Percentiles rank a stretch among this genome's conserved stretches.
phyloP scores from a whole-genome alignment of 768 basidiomycete genomes.

The Termitomyces sp. region DNA sequence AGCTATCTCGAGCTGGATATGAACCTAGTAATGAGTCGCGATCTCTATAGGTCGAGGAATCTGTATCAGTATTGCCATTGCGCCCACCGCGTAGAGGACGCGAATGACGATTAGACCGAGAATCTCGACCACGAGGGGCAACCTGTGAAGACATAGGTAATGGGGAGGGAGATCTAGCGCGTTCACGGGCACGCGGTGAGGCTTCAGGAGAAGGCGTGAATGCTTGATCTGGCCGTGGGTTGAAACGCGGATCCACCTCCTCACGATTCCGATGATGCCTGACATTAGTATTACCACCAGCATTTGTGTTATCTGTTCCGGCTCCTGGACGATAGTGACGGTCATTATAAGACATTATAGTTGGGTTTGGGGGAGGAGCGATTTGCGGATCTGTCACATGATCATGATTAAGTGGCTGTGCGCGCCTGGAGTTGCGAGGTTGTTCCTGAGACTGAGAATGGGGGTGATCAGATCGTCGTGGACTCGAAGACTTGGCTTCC shows the following conservation, averaged over 20 bases:
- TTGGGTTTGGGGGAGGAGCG: conserved; percentile 11
- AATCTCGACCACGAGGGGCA: conserved; percentile 21
- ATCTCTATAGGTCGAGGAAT: conserved; percentile 23
- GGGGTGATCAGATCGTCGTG: conserved; percentile 28
- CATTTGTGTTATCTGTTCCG: conserved; percentile 17
- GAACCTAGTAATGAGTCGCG: conserved; percentile 15
- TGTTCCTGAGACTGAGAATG: conserved; percentile 24
- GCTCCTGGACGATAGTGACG: conserved; percentile 60
- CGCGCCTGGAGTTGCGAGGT: conserved; percentile 17
- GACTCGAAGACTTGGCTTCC: conserved; percentile 18
- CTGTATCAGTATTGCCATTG: conserved; percentile 26
- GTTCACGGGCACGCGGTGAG: conserved; percentile 24
- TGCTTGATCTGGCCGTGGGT: conserved; percentile 15
- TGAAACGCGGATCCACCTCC: conserved; percentile 13
- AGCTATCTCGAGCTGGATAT: conserved; percentile 21
- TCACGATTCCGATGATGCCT: conserved; percentile 19
- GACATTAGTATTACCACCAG: conserved; percentile 17
- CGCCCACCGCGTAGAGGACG: conserved; percentile 24
- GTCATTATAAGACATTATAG: conserved; percentile 50
- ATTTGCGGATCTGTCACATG: conserved; percentile 12
- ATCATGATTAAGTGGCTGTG: conserved; percentile 12
- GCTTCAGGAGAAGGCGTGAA: conserved; percentile 24
- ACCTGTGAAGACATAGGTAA: conserved; percentile 12
- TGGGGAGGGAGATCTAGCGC: conserved; percentile 26
- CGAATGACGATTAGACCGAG: conserved; percentile 19